Evolutionary conservation across 2,329 filamentous ascomycete species (phyloP).

Genomic region (Metarhizium anisopliae): DNA sequence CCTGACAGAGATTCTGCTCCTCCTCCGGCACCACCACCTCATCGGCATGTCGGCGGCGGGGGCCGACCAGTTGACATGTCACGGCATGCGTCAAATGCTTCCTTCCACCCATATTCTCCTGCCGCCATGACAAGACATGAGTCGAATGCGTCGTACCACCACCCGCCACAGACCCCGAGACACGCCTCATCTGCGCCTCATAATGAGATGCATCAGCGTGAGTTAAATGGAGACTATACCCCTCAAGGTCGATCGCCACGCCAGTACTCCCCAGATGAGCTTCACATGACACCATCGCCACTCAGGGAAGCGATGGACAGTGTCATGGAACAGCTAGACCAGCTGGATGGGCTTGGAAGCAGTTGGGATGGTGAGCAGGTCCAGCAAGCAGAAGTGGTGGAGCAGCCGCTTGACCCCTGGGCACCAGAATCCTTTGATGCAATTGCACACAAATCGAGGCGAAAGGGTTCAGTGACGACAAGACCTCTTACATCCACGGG

Average conservation of each 20-base stretch:
- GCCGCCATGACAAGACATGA: slow-evolving; percentile 24
- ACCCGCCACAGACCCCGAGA: slow-evolving; percentile 19
- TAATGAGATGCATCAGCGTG: slow-evolving; percentile 18
- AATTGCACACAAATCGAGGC: slow-evolving; percentile 24
- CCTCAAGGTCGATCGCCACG: slow-evolving; percentile 53
- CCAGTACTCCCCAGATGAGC: slow-evolving; percentile 57
- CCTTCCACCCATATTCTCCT: slow-evolving; percentile 20
- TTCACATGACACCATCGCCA: slow-evolving; percentile 77
- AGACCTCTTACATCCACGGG: slow-evolving; percentile 67
- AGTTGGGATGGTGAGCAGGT: slow-evolving; percentile 37
- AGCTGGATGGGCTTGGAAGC: slow-evolving; percentile 51
- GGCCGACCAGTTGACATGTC: slow-evolving; percentile 11
- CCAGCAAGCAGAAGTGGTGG: slow-evolving; percentile 34
- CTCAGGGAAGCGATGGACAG: slow-evolving; percentile 94
- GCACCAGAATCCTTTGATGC: slow-evolving; percentile 77
- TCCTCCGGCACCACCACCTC: slow-evolving; percentile 75
- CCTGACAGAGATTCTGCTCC: slow-evolving; percentile 51
- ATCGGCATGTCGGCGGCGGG: slow-evolving; percentile 51
- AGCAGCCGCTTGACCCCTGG: slow-evolving; percentile 64
- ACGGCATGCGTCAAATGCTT: slow-evolving; percentile 27
- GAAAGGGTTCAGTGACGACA: slow-evolving; percentile 16
- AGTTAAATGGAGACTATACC: slow-evolving; percentile 32
- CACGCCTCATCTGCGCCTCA: slow-evolving; percentile 33
- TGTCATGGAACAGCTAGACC: slow-evolving; percentile 89
- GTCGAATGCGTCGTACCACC: slow-evolving; percentile 25